Evolutionary conservation across 2,329 filamentous ascomycete species (phyloP).

Genomic region (Xylariomycetidae sp.): DNA sequence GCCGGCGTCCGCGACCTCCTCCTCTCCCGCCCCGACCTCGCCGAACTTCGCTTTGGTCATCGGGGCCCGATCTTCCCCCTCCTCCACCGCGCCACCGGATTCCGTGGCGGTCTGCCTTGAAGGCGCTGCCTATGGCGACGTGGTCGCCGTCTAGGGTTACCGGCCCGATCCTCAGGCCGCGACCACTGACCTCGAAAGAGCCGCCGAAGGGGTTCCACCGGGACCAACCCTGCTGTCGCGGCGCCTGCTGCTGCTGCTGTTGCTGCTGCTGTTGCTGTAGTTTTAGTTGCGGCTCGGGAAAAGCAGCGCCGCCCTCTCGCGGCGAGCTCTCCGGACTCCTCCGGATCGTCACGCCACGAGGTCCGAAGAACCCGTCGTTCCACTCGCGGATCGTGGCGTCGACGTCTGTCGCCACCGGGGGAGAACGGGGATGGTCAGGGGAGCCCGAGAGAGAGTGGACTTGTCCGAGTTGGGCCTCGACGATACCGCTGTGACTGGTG

Average conservation of each 20-base stretch:
- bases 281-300: conserved; percentile 2
- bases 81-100: conserved; percentile 43
- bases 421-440: conserved; percentile 16
- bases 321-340: conserved; percentile 25
- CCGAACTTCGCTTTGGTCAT: background rate
- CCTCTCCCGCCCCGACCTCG: conserved; percentile 6
- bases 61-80: conserved; percentile 7
- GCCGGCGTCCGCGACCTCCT: conserved; percentile 5
- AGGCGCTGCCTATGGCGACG: conserved; percentile 36
- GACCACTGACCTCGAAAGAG: conserved; percentile 11
- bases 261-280: conserved; percentile 1
- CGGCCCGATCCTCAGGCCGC: conserved; percentile 31
- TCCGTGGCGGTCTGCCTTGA: conserved; percentile 41
- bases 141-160: conserved; percentile 40
- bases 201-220: conserved; percentile 18
- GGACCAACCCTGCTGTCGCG: conserved; percentile 8
- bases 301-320: conserved; percentile 1
- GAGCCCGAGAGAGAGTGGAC: conserved; percentile 24
- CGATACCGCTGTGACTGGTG: conserved; percentile 25
- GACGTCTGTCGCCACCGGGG: conserved; percentile 17
- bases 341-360: conserved; percentile 41
- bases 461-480: conserved; percentile 38
- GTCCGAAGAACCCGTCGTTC: conserved; percentile 53
- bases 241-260: conserved; percentile 5
- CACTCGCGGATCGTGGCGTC: conserved; percentile 46